phyloP scores from a whole-genome alignment of 148 eudicot species.

The Fagopyrum homotropicum region DNA sequence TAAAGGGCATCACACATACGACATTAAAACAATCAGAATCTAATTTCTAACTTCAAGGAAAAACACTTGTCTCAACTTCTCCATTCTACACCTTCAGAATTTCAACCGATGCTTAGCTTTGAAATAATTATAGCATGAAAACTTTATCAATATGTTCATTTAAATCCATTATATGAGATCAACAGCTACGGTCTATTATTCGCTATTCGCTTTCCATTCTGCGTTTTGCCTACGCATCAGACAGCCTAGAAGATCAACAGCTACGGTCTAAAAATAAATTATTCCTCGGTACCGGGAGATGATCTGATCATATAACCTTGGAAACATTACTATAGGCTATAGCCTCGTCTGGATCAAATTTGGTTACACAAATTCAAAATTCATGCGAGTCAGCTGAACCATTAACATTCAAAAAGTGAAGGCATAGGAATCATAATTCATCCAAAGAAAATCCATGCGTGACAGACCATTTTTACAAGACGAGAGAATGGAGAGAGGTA shows the following conservation, averaged over 20 bases:
- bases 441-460: not conserved
- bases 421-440: not conserved
- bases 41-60: not conserved
- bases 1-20: not conserved
- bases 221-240: no score
- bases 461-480: not conserved
- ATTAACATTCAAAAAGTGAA: not conserved
- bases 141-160: no score
- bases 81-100: not conserved
- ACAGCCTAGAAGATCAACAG: no score
- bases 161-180: no score
- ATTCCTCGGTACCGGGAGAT: no score
- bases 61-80: not conserved
- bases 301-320: no score
- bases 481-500: not conserved
- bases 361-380: not conserved
- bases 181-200: no score
- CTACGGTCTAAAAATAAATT: not conserved
- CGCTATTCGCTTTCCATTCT: no score
- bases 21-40: not conserved
- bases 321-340: not conserved
- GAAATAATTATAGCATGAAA: no score
- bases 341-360: not conserved
- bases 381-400: not conserved
- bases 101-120: no score